Percentiles rank a stretch among this genome's conserved stretches.
phyloP scores from a whole-genome alignment of 2,329 filamentous ascomycete genomes.

The Epichloe coenophiala region DNA sequence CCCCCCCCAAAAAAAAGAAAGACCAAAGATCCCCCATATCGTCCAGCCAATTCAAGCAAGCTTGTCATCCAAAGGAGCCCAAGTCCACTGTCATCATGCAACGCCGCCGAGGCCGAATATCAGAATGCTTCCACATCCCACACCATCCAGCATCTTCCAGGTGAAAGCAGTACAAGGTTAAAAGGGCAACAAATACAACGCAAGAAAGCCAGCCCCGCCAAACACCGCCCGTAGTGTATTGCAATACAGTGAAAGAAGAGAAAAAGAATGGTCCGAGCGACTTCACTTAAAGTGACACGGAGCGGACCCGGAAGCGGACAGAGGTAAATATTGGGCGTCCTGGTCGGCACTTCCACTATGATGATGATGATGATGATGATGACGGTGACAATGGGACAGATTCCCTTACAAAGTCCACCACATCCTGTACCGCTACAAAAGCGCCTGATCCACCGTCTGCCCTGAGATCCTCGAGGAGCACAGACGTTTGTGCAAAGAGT shows the following conservation, averaged over 20 bases:
- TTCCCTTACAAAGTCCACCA: slow-evolving; percentile 32
- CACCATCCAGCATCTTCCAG: background rate
- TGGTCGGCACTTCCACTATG: background rate
- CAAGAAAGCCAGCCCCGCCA: slow-evolving; percentile 3
- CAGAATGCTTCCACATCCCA: background rate
- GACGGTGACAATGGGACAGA: background rate
- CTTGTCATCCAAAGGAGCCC: background rate
- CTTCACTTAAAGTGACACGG: background rate
- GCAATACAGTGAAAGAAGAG: background rate
- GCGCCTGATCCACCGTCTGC: slow-evolving; percentile 69
- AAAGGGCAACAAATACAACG: background rate
- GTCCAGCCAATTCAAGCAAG: background rate
- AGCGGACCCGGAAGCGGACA: background rate
- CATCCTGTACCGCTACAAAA: slow-evolving; percentile 53
- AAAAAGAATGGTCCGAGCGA: background rate
- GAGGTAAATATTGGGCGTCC: background rate
- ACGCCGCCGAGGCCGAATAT: background rate
- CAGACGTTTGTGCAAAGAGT: slow-evolving; percentile 73
- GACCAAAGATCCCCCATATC: too few relatives aligned
- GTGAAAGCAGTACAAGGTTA: background rate
- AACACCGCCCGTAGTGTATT: slow-evolving; percentile 1
- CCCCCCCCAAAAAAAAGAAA: too few relatives aligned
- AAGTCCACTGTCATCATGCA: background rate
- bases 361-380: too few relatives aligned
- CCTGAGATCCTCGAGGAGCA: slow-evolving; percentile 69